phyloP scores from a whole-genome alignment of 208 protist species.

The Leishmania tropica region DNA sequence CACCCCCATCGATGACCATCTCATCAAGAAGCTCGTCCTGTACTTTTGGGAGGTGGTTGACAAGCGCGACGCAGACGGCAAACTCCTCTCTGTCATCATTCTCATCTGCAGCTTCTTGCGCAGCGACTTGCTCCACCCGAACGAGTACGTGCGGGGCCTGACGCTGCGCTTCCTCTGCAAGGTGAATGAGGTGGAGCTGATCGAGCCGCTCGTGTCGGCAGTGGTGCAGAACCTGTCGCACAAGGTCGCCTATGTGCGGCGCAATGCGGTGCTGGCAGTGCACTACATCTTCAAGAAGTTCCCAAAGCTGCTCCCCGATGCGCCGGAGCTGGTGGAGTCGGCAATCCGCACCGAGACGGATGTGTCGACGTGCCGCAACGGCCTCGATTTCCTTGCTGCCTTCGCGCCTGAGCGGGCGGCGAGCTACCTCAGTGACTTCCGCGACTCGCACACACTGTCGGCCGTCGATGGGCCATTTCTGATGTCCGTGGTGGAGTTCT shows the following conservation, averaged over 20 bases:
- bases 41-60: conserved; percentile 98
- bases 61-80: conserved; percentile 95
- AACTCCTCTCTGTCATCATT: conserved; percentile 97
- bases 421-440: conserved; percentile 87
- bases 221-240: conserved; percentile 95
- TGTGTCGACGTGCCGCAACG: conserved; percentile 95
- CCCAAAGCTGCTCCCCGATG: conserved; percentile 97
- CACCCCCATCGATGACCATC: conserved; percentile 91
- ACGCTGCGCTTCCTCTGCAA: conserved; percentile 98
- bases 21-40: conserved; percentile 98
- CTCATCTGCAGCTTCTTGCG: conserved; percentile 97
- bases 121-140: conserved; percentile 97
- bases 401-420: conserved; percentile 95
- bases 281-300: conserved; percentile 95
- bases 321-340: conserved; percentile 95
- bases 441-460: conserved; percentile 82
- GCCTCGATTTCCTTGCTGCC: conserved; percentile 98
- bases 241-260: conserved; percentile 96
- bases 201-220: conserved; percentile 97
- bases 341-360: conserved; percentile 92
- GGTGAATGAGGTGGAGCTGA: conserved; percentile 95
- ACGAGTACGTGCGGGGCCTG: conserved; percentile 98
- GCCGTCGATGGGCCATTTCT: conserved; percentile 93
- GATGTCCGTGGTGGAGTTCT: conserved; percentile 89
- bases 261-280: conserved; percentile 97